Evolutionary conservation across 179 eudicot species (phyloP).

Genomic region (Nepenthes alata): DNA sequence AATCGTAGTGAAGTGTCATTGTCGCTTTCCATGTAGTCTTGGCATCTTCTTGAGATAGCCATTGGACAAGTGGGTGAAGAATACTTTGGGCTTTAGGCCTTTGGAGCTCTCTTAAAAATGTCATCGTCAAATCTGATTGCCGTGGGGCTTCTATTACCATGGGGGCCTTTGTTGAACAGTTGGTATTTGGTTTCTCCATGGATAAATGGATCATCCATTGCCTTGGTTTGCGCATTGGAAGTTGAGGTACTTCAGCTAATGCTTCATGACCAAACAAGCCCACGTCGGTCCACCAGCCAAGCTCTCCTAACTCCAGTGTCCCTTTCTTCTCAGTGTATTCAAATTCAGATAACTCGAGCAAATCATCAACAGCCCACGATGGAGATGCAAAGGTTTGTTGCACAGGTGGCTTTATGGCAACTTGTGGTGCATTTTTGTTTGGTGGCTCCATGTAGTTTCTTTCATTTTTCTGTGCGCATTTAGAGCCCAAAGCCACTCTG

Average conservation of each 20-base stretch:
- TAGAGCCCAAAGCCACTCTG: slow-evolving; percentile 41
- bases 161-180: too few species aligned
- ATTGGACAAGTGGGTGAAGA: too few species aligned
- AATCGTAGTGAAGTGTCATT: too few species aligned
- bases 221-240: slow-evolving; percentile 29
- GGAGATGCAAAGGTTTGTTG: slow-evolving; percentile 33
- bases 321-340: slow-evolving; percentile 47
- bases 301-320: slow-evolving; percentile 51
- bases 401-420: slow-evolving; percentile 24
- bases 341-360: slow-evolving; percentile 58
- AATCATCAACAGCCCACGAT: slow-evolving; percentile 78
- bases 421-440: slow-evolving; percentile 30
- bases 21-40: too few species aligned
- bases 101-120: too few species aligned
- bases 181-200: too few species aligned
- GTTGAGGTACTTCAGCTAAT: slow-evolving; percentile 89
- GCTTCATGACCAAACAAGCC: slow-evolving; percentile 44
- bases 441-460: slow-evolving; percentile 46
- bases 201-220: too few species aligned
- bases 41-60: too few species aligned
- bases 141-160: too few species aligned
- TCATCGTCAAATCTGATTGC: too few species aligned
- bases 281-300: slow-evolving; percentile 63
- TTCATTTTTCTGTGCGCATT: slow-evolving; percentile 34
- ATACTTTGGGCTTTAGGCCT: too few species aligned